These are phyloP conservation scores for Microsporum audouinii DNA, from an alignment of 2,329 filamentous ascomycete species.

Conservation along the genomic window DNA sequence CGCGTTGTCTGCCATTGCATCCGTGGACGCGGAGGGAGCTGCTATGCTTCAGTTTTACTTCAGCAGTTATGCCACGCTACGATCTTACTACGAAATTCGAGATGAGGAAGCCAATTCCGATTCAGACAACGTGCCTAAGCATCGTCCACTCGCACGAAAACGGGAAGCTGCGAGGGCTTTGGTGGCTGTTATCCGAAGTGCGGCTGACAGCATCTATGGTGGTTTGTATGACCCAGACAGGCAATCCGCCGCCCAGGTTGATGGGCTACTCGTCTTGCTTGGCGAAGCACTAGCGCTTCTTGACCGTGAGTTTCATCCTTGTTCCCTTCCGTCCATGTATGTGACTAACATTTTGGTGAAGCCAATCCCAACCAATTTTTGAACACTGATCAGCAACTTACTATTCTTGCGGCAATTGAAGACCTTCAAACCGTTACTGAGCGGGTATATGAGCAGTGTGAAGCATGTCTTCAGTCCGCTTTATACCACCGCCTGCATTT, in stretches of 20 bases:
- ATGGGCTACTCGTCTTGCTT: conserved; percentile 71
- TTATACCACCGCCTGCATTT: conserved; percentile 55
- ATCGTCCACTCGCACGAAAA: conserved; percentile 49
- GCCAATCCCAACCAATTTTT: conserved; percentile 48
- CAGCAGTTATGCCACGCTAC: conserved; percentile 82
- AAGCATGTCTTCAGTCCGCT: conserved; percentile 67
- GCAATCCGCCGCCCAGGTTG: conserved; percentile 75
- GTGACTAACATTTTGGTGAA: conserved; percentile 11
- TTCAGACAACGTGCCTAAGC: conserved; percentile 31
- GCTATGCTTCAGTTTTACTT: conserved; percentile 73
- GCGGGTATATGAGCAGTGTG: conserved; percentile 60
- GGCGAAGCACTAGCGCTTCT: conserved; percentile 75
- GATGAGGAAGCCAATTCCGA: conserved; percentile 48
- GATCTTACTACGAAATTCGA: conserved; percentile 80
- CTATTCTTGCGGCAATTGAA: conserved; percentile 64
- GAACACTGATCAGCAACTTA: conserved; percentile 60
- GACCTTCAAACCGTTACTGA: conserved; percentile 65
- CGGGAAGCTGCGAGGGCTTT: conserved; percentile 62
- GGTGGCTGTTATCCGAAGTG: conserved; percentile 71
- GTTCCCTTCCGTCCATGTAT: neutral
- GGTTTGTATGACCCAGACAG: conserved; percentile 73
- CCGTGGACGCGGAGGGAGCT: conserved; percentile 68
- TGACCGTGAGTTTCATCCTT: conserved; percentile 36
- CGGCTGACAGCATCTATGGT: conserved; percentile 81
- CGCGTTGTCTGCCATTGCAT: conserved; percentile 60